These are phyloP conservation scores for Salvia miltiorrhiza DNA, from an alignment of 257 asterid genomes.

Conservation along the genomic window DNA sequence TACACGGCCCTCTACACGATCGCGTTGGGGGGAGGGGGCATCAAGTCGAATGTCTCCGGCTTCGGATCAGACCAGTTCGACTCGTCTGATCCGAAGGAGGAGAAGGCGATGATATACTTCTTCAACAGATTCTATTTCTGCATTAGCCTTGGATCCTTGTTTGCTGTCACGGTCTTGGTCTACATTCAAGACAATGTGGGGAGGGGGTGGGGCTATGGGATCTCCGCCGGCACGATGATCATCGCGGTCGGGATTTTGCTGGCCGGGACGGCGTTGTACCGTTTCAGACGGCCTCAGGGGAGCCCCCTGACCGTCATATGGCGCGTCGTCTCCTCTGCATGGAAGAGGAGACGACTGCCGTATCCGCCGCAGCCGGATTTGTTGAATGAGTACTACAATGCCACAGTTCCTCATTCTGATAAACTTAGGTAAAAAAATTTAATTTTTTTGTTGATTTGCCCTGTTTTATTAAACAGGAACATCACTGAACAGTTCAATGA, in stretches of 20 bases:
- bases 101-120: conserved; percentile 63
- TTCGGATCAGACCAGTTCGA: conserved; percentile 91
- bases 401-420: conserved; percentile 50
- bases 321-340: conserved; percentile 53
- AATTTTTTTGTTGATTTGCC: background rate
- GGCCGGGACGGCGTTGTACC: conserved; percentile 49
- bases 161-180: conserved; percentile 78
- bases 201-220: conserved; percentile 82
- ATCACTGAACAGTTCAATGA: background rate
- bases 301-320: conserved; percentile 78
- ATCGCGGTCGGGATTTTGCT: conserved; percentile 50
- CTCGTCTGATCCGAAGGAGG: conserved; percentile 55
- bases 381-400: conserved; percentile 53
- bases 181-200: conserved; percentile 85
- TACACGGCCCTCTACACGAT: conserved; percentile 74
- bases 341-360: conserved; percentile 50
- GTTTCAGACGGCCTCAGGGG: conserved; percentile 67
- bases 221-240: conserved; percentile 75
- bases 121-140: conserved; percentile 82
- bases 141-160: conserved; percentile 76
- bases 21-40: conserved; percentile 86
- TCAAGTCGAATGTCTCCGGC: conserved; percentile 85
- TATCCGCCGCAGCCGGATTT: conserved; percentile 40
- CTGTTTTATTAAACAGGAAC: background rate
- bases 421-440: conserved; percentile 46